Percentiles rank a stretch among this genome's conserved stretches.
These are phyloP conservation scores for Dactylellina haptotyla DNA, from an alignment of 2,329 filamentous ascomycete species.

Conservation along the genomic window DNA sequence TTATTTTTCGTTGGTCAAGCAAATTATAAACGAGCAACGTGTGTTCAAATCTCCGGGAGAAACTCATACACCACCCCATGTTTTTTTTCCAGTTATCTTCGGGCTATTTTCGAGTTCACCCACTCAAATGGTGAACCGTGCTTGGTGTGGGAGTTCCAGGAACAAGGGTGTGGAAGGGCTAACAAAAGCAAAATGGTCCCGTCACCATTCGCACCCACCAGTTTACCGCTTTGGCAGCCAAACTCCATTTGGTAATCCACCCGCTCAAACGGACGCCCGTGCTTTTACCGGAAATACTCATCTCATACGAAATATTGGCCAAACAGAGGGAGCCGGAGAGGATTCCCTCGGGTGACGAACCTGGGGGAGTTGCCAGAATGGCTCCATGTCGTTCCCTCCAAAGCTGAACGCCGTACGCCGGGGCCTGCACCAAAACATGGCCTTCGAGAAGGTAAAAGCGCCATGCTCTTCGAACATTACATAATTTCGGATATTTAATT, in stretches of 20 bases:
- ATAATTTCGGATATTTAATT: slow-evolving; percentile 54
- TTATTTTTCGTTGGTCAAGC: slow-evolving; percentile 28
- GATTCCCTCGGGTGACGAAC: slow-evolving; percentile 32
- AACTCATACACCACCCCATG: slow-evolving; percentile 17
- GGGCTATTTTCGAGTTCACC: slow-evolving; percentile 45
- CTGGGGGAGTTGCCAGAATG: slow-evolving; percentile 27
- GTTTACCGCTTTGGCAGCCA: slow-evolving; percentile 46
- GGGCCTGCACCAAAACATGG: slow-evolving; percentile 23
- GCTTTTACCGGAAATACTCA: slow-evolving; percentile 55
- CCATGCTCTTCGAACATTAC: slow-evolving; percentile 33
- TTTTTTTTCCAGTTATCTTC: slow-evolving; percentile 39
- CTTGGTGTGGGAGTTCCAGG: slow-evolving; percentile 55
- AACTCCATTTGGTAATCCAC: slow-evolving; percentile 51
- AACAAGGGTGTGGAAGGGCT: slow-evolving; percentile 43
- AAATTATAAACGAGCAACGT: slow-evolving; percentile 14
- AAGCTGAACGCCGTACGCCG: not conserved
- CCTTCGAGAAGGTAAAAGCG: slow-evolving; percentile 25
- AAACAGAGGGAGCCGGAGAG: not conserved
- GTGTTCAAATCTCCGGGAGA: slow-evolving; percentile 16
- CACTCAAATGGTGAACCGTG: slow-evolving; percentile 50
- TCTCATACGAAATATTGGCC: slow-evolving; percentile 45
- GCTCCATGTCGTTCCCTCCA: not conserved
- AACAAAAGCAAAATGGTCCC: slow-evolving; percentile 52
- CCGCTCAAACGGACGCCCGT: slow-evolving; percentile 49
- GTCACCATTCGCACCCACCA: slow-evolving; percentile 48